Evolutionary conservation across 306 rosid genomes (phyloP).

Genomic region (Trifolium repens): DNA sequence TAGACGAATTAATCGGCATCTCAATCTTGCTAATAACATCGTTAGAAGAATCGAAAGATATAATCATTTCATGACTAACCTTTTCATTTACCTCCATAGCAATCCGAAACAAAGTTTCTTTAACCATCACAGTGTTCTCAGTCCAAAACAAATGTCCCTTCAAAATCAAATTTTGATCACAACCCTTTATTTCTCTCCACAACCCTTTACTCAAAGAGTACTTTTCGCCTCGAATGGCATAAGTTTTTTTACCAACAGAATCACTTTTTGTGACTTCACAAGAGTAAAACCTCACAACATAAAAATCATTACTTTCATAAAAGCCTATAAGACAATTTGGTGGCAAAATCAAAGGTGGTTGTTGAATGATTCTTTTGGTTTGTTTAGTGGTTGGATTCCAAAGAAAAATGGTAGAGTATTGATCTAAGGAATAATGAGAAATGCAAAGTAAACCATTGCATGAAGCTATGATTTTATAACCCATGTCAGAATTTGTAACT

Average conservation of each 20-base stretch:
- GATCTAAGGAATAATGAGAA: conserved; percentile 37
- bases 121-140: conserved; percentile 36
- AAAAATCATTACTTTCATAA: conserved; percentile 13
- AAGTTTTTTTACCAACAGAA: conserved; percentile 1
- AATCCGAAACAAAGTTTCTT: conserved; percentile 38
- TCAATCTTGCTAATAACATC: conserved; percentile 20
- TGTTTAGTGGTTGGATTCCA: conserved; percentile 44
- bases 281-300: conserved; percentile 41
- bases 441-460: conserved; percentile 44
- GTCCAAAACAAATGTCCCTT: conserved; percentile 43
- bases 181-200: conserved; percentile 40
- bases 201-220: conserved; percentile 9
- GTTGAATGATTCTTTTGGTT: conserved; percentile 32
- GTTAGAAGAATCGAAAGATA: conserved; percentile 24
- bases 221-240: conserved; percentile 24
- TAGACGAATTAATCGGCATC: neutral
- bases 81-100: conserved; percentile 42
- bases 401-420: conserved; percentile 28
- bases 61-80: conserved; percentile 27
- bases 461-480: conserved; percentile 43
- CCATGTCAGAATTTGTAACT: conserved; percentile 42
- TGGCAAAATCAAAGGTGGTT: conserved; percentile 28
- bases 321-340: conserved; percentile 51
- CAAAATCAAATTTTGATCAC: conserved; percentile 23
- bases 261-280: conserved; percentile 1